Evolutionary conservation across 495 filamentous ascomycete species (phyloP).

Genomic region (Elaphomyces granulatus): DNA sequence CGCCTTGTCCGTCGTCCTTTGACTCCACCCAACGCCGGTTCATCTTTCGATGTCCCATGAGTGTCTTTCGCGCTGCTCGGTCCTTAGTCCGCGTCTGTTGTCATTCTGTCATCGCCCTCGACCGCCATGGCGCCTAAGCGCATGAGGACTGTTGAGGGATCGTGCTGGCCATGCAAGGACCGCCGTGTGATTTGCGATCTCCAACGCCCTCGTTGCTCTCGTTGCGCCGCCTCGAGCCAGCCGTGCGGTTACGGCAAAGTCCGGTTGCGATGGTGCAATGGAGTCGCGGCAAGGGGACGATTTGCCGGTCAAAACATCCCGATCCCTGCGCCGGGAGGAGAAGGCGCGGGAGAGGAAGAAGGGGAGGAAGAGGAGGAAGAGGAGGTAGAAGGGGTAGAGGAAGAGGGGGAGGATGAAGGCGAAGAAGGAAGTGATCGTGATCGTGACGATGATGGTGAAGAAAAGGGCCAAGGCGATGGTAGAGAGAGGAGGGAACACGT

Average conservation of each 20-base stretch:
- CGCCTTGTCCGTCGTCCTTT: too few relatives aligned
- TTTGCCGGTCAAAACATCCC: constrained; percentile 20
- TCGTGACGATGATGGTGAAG: too few relatives aligned
- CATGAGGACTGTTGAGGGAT: constrained; percentile 24
- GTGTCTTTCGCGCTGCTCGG: neutral
- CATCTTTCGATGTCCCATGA: too few relatives aligned
- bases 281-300: constrained; percentile 15
- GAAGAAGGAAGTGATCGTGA: too few relatives aligned
- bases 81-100: neutral
- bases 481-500: too few relatives aligned
- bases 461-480: too few relatives aligned
- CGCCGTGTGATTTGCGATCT: constrained; percentile 26
- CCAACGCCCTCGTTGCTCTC: constrained; percentile 15
- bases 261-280: constrained; percentile 19
- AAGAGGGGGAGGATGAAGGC: too few relatives aligned
- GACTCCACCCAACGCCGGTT: too few relatives aligned
- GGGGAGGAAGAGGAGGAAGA: neutral
- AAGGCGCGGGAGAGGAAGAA: constrained; percentile 5
- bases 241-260: constrained; percentile 24
- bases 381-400: too few relatives aligned
- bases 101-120: neutral
- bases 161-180: constrained; percentile 27
- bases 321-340: constrained; percentile 8
- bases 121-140: constrained; percentile 13
- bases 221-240: constrained; percentile 19